Conservation (phyloP, 2,329 filamentous ascomycete species). For the Talaromyces albobiverticillius region DNA sequence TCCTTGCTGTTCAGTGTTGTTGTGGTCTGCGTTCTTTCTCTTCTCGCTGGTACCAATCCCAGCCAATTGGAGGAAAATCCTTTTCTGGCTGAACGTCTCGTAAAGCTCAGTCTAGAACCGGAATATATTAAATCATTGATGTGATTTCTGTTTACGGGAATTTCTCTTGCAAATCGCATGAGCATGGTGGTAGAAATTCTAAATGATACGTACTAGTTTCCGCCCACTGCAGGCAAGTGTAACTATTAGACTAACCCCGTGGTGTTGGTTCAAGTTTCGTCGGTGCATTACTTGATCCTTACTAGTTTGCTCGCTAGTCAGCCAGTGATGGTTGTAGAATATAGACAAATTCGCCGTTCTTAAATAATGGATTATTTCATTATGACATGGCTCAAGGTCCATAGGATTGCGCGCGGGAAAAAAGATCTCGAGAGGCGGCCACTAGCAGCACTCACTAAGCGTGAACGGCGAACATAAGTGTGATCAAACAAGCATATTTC, state of each 20-base stretch:
- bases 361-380: no score
- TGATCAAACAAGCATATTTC: background rate
- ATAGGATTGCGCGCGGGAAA: background rate
- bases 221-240: background rate
- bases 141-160: background rate
- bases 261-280: no score
- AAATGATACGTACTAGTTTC: background rate
- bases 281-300: no score
- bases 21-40: no score
- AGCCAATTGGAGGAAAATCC: background rate
- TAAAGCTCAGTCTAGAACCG: background rate
- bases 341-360: no score
- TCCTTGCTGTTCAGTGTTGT: no score
- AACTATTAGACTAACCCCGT: no score
- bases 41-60: background rate
- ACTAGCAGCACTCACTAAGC: background rate
- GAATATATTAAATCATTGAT: background rate
- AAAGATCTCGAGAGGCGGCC: background rate
- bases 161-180: background rate
- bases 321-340: no score
- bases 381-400: no score
- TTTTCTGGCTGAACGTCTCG: background rate
- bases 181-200: background rate
- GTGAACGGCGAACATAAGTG: background rate
- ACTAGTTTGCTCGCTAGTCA: no score